These are phyloP conservation scores for Moniliella sp. DNA, from an alignment of 1,284 basidiomycete genomes.

Conservation along the genomic window DNA sequence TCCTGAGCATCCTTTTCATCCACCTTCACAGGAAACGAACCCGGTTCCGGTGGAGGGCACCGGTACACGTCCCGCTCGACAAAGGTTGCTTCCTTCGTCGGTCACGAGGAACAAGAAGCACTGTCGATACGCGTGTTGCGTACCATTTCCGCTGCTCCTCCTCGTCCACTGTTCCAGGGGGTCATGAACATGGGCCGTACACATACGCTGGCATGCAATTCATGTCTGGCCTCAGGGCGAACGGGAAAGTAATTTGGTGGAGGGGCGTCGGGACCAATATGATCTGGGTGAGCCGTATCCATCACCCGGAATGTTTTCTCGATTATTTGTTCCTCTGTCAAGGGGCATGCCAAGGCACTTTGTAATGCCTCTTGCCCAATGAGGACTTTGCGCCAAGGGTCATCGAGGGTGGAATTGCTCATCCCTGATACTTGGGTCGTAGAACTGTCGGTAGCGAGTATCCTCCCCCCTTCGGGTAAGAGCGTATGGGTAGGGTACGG, in stretches of 20 bases:
- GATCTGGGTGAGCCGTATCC: background rate
- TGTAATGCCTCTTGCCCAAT: background rate
- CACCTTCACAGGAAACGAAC: too few relatives aligned
- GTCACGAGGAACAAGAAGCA: background rate
- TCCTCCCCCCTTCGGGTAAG: background rate
- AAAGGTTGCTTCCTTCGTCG: background rate
- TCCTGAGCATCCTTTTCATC: too few relatives aligned
- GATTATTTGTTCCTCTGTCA: background rate
- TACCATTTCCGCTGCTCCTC: too few relatives aligned
- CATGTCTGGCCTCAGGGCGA: background rate
- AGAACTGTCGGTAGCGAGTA: background rate
- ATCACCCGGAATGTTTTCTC: background rate
- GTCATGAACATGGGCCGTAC: too few relatives aligned
- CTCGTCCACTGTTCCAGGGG: too few relatives aligned
- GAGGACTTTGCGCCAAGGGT: conserved; percentile 2
- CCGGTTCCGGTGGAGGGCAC: too few relatives aligned
- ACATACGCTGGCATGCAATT: background rate
- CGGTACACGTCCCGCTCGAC: conserved; percentile 1
- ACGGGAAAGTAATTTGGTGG: background rate
- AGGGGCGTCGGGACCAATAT: background rate
- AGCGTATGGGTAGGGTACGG: background rate
- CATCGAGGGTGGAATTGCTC: conserved; percentile 2
- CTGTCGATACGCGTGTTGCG: background rate
- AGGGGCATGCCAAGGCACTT: background rate
- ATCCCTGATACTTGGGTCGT: background rate